Conservation (phyloP, 2,329 filamentous ascomycete species). For the Alternaria ventricosa region DNA sequence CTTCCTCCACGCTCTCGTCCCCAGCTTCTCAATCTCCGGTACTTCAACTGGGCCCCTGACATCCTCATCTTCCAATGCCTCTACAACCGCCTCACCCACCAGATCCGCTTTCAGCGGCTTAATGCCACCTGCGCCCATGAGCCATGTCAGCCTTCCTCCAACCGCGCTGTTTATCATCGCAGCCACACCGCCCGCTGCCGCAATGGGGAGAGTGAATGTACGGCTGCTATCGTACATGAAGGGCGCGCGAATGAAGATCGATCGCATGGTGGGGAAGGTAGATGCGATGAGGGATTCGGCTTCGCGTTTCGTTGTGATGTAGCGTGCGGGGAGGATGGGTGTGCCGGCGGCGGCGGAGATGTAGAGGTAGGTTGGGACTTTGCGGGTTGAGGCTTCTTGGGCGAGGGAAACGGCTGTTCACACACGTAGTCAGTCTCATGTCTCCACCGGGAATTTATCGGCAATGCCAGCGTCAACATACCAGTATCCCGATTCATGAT, state of each 20-base stretch:
- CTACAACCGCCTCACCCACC: constrained; percentile 88
- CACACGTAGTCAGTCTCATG: not conserved
- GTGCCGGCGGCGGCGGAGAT: constrained; percentile 88
- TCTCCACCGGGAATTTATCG: too few species aligned
- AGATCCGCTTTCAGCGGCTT: constrained; percentile 88
- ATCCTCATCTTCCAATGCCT: constrained; percentile 77
- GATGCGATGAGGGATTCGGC: constrained; percentile 79
- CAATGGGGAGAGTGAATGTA: constrained; percentile 82
- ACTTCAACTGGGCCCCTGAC: constrained; percentile 80
- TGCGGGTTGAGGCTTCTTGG: constrained; percentile 71
- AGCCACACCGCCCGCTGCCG: constrained; percentile 75
- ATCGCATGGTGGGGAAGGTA: constrained; percentile 76
- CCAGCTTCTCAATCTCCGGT: constrained; percentile 79
- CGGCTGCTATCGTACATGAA: constrained; percentile 90
- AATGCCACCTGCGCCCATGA: constrained; percentile 82
- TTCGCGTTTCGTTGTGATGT: constrained; percentile 90
- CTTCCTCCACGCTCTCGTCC: constrained; percentile 84
- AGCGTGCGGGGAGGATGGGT: constrained; percentile 81
- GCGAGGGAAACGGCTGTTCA: constrained; percentile 76
- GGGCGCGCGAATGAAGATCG: constrained; percentile 81
- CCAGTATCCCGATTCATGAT: constrained; percentile 90
- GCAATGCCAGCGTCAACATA: constrained; percentile 35
- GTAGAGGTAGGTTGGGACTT: constrained; percentile 77
- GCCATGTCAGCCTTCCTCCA: constrained; percentile 73
- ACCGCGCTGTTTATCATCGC: constrained; percentile 78